Base-by-base conservation (phyloP, 2,329 filamentous ascomycete species). In the Ceratocystis harringtonii region DNA sequence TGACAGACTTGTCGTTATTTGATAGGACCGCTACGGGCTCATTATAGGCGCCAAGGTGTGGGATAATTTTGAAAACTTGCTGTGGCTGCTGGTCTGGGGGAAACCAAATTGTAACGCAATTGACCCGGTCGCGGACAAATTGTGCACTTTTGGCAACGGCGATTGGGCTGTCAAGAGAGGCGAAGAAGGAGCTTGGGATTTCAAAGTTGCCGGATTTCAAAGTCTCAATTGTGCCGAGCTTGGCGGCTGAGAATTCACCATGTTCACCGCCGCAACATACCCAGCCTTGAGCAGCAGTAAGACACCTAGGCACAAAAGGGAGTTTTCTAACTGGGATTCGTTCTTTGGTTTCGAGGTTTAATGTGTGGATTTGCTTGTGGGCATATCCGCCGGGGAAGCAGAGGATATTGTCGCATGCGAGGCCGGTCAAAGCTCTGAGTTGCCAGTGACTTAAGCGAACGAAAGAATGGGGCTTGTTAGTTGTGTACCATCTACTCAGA, bases 1-100 rank as follows among this genome's bases (percentile, higher is more conserved):
- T 87, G 66, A 97, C 88, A 1, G 89, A 90, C 73, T 86, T 87
- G 76, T 97, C 94, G 73, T 99, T 99, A 76, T 96, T 96, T 58
- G 89, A 84, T 71, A 96, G 77, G 58, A 89, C 81, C 63, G 85
- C 88, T n/a, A 92, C 79, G 1, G 80, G 77, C 19, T 76, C 74
- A 17, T 71, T 70, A 71, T 85, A 83, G 58, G 78, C 76, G 17
- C 72, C 74, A 12, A 36, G 45, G 52, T 64, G 61, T 15, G 30
- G 58, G 3, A 28, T 6, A 8, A 61, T 8, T 8, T 25, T 22
- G 5, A 71, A 70, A 30, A 64, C 70, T 60, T 69, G 45, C 15
- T 61, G 69, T 3, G 68, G 68, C 25, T 69, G 71, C 36, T 73
- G 69, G 7, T 74, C 74, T 1, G 79, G 77, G 1, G 81, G 81